These are phyloP conservation scores for Mercurialis annua DNA, from an alignment of 345 rosid species.

Conservation along the genomic window DNA sequence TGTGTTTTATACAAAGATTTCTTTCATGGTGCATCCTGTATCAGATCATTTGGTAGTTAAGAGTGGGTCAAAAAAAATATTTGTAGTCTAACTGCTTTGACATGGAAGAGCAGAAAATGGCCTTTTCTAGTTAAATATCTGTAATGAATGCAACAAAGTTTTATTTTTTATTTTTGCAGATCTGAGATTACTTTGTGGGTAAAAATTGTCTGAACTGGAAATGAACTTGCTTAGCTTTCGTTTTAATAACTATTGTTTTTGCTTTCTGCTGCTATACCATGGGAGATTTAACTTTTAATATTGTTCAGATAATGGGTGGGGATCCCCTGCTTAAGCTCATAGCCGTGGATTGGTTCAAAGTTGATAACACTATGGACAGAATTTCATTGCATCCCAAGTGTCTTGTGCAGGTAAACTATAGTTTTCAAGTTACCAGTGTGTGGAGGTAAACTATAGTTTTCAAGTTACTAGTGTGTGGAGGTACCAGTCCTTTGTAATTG, in stretches of 20 bases:
- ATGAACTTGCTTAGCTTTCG: not conserved
- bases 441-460: too few relatives aligned
- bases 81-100: not conserved
- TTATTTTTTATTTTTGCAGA: not conserved
- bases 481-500: too few relatives aligned
- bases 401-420: constrained; percentile 71
- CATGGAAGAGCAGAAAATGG: not conserved
- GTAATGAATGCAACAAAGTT: not conserved
- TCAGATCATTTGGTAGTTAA: not conserved
- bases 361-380: constrained; percentile 57
- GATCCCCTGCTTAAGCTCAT: constrained; percentile 87
- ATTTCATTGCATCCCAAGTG: constrained; percentile 77
- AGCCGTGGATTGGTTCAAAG: constrained; percentile 90
- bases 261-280: not conserved
- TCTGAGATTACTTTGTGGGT: not conserved
- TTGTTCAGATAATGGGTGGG: constrained; percentile 75
- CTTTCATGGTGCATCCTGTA: not conserved
- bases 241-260: not conserved
- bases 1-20: not conserved
- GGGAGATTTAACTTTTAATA: not conserved
- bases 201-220: not conserved
- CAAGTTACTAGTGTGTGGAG: too few relatives aligned
- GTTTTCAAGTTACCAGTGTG: not conserved
- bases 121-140: not conserved
- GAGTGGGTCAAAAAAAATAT: not conserved